Evolutionary conservation across 192 early-diverging fungal species (phyloP), one percentile per base, ranked within the genome.

Genomic region (Pilobolus umbonatus): DNA sequence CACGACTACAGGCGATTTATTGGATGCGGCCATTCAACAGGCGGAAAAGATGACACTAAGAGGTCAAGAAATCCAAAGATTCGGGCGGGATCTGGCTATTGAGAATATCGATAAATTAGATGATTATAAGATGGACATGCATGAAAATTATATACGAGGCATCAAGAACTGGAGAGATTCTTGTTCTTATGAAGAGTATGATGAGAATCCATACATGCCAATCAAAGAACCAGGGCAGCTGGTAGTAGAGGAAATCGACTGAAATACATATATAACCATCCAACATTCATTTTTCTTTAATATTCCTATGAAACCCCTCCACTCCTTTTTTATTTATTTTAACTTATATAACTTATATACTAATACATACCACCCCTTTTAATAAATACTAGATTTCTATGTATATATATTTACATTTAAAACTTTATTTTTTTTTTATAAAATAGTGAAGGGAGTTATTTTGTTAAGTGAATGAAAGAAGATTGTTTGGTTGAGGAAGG

Each of bases 1-100:
- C 19, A 75, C 73, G 4, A 60, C 68, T 14, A 74, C 75, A 19
- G 80, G 80, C 9, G 78, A 76, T 32, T 69, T 82, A 31, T 28
- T 82, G 10, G 68, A 75, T 45, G 64, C 77, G n/a, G 80, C 80
- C 9, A 42, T 71, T 24, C 55, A 65, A 31, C 63, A 65, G 34
- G 69, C 69, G 36, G 59, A 71, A 44, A 71, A 71, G 26, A 71
- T 71, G 69, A 53, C 63, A 0, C n/a, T 58, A 17, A 44, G 62
- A 21, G 69, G 69, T 10, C 50, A 60, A 26, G 69, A 71, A 39
- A 61, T 71, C 4, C 69, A 71, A 28, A 57, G 55, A 0, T 34
- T 71, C 0, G 69, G 69, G 30, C 53, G 59, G 12, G 51, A 71
- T 39, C 45, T 71, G 31, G 69, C 69, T 24, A 32, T 62, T 30